Base-by-base conservation (phyloP, 805 yeast species). In the Kluyveromyces starmeri region DNA sequence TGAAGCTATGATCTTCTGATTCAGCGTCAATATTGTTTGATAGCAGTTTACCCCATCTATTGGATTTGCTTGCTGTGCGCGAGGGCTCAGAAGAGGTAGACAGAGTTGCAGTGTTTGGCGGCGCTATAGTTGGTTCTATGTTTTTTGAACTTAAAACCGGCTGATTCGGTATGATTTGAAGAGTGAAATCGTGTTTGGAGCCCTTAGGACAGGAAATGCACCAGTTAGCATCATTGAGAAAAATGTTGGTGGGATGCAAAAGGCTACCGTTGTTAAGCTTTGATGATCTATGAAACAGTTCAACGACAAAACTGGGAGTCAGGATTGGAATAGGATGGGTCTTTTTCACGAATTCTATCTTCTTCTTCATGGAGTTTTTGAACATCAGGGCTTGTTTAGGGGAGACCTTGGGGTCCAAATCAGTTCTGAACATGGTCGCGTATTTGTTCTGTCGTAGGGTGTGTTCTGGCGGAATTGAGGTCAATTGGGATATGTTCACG, bases 141-240 rank as follows among this genome's bases (percentile, higher is more conserved):
- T 7, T 11, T 32, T 27, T 24, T 31, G 5, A n/a, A 11, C 13
- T 14, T 26, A 30, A 22, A 18, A 29, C 20, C 11, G 10, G 29
- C 26, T 34, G n/a, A 20, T 20, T 25, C 18, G 31, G 29, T 22
- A 16, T 18, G n/a, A 54, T 21, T 25, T 50, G 39, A 24, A 48
- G 46, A 16, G 39, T 35, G 26, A 46, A 51, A 19, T 46, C 43
- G 19, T 44, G 46, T 28, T 45, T 47, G 4, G 41, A 33, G 7
- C 56, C 58, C 32, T 47, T 46, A 5, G 60, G 59, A 36, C 59
- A 54, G 20, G 46, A 41, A n/a, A 57, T 42, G 37, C 60, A 54
- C 62, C 62, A 57, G 27, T 47, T 47, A 7, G 40, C 33, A 36
- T 55, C 53, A 34, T 55, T 56, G 6, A 56, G 35, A 20, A 43